Base-by-base conservation (phyloP, 1,284 basidiomycete genomes). In the Phlebopus sp. region DNA sequence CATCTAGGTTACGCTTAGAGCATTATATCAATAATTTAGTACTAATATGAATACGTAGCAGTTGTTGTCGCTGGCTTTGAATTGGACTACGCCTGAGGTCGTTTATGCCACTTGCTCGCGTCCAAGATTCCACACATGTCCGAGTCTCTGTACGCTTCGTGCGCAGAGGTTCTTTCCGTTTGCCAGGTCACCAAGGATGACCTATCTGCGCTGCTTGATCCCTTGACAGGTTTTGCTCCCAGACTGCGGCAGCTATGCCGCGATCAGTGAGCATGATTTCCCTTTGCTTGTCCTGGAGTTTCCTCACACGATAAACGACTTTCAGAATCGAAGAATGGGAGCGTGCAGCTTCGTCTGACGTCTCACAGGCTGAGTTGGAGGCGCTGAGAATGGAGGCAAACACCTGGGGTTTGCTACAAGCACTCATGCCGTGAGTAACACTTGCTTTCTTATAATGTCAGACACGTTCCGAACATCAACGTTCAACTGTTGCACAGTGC, bases 391-490 rank as follows among this genome's bases (percentile, higher is more conserved):
- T 92, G 62, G 91, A 93, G 64, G 74, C 81, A 37, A 84, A 88
- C 63, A 92, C 91, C 1, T 93, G 91, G 91, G 78, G 76, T 1
- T 73, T 93, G 0, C 61, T 92, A 3, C 88, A 91, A 63, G 79
- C 81, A 4, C 72, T 93, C 14, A 80, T 85, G 72, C 77, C 84
- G 81, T 86, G 60, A 56, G 73, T 53, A 23, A 6, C 23, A n/a
- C 42, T 40, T 31, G n/a, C 37, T 7, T 52, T 35, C 14, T 37
- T 11, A 19, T 44, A 34, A 31, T 42, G 69, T 67, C 17, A 10
- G n/a, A 35, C 40, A 14, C 6, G 29, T 49, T 34, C 25, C 31
- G 27, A n/a, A n/a, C n/a, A n/a, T n/a, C n/a, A n/a, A n/a, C n/a
- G n/a, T 11, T 35, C 5, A 30, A 21, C 25, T 10, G 14, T 42